Conservation (phyloP, 1,139 yeast genomes). For the Scheffersomyces titani region DNA sequence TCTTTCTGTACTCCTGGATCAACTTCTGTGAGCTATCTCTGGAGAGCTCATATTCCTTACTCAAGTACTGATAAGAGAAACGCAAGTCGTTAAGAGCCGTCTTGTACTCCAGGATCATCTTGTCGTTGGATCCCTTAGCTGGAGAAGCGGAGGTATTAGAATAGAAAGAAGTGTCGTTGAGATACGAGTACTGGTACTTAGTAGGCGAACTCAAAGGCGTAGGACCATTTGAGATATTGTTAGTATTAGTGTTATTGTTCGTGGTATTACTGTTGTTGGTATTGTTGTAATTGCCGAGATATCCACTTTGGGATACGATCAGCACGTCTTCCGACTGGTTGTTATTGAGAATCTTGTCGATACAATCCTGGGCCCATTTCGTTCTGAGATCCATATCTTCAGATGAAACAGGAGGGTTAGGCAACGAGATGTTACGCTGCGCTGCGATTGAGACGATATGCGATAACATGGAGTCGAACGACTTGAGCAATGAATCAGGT, state of each 20-base stretch:
- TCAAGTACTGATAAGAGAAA: constrained; percentile 62
- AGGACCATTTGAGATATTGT: background rate
- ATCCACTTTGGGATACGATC: background rate
- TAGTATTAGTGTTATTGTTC: background rate
- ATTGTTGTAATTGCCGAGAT: background rate
- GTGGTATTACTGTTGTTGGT: background rate
- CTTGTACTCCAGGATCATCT: constrained; percentile 42
- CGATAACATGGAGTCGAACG: constrained; percentile 50
- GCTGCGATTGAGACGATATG: constrained; percentile 58
- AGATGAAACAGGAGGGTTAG: constrained; percentile 39
- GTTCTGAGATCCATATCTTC: constrained; percentile 35
- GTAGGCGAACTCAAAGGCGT: background rate
- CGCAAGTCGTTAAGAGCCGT: constrained; percentile 63
- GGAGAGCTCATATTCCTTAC: constrained; percentile 62
- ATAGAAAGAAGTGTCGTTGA: constrained; percentile 28
- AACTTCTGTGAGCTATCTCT: constrained; percentile 49
- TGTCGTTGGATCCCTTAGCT: constrained; percentile 17
- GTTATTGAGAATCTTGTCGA: constrained; percentile 23
- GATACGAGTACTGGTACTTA: constrained; percentile 13
- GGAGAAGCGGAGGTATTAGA: constrained; percentile 24
- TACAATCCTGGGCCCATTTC: constrained; percentile 57
- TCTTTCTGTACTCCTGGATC: constrained; percentile 51
- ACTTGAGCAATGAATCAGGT: constrained; percentile 10
- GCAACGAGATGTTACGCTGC: constrained; percentile 48
- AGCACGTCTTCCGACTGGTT: background rate